Percentiles rank a stretch among this genome's conserved stretches.
Evolutionary conservation across 371 early-diverging fungal species (phyloP).

Genomic region (Mortierella sp.): DNA sequence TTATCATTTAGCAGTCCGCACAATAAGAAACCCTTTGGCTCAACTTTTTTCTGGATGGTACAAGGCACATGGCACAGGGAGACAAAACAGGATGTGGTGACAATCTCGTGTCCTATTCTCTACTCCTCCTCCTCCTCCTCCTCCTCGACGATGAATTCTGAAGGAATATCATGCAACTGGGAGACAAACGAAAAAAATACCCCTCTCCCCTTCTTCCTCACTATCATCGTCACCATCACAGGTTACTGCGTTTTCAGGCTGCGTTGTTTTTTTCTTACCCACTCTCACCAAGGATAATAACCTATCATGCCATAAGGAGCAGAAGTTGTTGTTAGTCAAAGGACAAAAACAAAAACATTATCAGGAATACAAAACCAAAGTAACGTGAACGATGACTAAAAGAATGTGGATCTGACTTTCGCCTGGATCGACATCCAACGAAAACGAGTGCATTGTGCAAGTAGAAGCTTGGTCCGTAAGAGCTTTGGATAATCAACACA

Average conservation of each 20-base stretch:
- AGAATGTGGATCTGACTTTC: too few relatives aligned
- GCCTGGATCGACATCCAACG: background rate
- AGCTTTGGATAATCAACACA: too few relatives aligned
- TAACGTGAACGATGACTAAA: too few relatives aligned
- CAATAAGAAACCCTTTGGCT: background rate
- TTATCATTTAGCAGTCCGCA: background rate
- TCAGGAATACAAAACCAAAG: too few relatives aligned
- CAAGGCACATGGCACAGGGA: constrained; percentile 8
- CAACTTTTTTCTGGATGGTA: background rate
- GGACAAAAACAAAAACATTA: background rate
- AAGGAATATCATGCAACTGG: constrained; percentile 4
- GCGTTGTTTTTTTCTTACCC: constrained; percentile 66
- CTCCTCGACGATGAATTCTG: too few relatives aligned
- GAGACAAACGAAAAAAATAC: too few relatives aligned
- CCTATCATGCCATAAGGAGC: too few relatives aligned
- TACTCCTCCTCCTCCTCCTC: background rate
- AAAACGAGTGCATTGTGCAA: too few relatives aligned
- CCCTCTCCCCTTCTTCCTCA: too few relatives aligned
- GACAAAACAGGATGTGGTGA: background rate
- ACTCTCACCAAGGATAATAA: constrained; percentile 92
- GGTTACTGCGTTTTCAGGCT: constrained; percentile 24
- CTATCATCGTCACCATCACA: too few relatives aligned
- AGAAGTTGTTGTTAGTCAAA: background rate
- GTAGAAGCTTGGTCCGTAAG: too few relatives aligned
- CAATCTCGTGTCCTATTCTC: background rate